Conservation (phyloP, 305 asterid species). For the Solanum hybrid region DNA sequence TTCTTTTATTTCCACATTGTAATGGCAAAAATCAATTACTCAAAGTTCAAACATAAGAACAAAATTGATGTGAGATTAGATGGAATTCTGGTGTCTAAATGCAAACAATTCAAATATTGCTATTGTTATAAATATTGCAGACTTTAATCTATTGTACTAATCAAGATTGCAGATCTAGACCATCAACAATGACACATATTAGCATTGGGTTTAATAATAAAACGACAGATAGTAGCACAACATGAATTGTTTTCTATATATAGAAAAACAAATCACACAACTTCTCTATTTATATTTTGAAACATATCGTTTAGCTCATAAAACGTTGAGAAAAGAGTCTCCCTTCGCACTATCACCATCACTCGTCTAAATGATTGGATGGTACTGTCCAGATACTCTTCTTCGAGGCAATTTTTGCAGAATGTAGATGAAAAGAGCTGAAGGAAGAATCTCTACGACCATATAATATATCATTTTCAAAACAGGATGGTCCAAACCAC, state of each 20-base stretch:
- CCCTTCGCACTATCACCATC: too few relatives aligned
- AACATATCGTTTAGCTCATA: too few relatives aligned
- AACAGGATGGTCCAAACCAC: neutral
- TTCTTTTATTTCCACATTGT: neutral
- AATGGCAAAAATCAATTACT: neutral
- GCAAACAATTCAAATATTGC: neutral
- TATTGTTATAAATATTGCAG: too few relatives aligned
- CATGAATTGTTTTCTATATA: too few relatives aligned
- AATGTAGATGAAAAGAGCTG: constrained; percentile 78
- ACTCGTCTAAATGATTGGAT: constrained; percentile 34
- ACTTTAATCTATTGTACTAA: too few relatives aligned
- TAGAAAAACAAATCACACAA: too few relatives aligned
- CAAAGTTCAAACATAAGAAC: neutral
- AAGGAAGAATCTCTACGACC: constrained; percentile 89
- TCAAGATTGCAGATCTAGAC: too few relatives aligned
- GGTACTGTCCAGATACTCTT: constrained; percentile 67
- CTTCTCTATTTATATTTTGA: too few relatives aligned
- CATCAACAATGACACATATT: too few relatives aligned
- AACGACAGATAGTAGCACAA: too few relatives aligned
- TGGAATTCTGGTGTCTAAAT: neutral
- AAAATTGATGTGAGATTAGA: neutral
- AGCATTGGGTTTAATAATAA: too few relatives aligned
- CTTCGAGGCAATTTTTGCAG: constrained; percentile 86
- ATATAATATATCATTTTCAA: constrained; percentile 54
- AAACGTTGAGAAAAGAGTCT: too few relatives aligned